Evolutionary conservation across 176 grass and related monocot genomes (phyloP), one percentile per base, ranked within the genome.

Genomic region (Avena eriantha): DNA sequence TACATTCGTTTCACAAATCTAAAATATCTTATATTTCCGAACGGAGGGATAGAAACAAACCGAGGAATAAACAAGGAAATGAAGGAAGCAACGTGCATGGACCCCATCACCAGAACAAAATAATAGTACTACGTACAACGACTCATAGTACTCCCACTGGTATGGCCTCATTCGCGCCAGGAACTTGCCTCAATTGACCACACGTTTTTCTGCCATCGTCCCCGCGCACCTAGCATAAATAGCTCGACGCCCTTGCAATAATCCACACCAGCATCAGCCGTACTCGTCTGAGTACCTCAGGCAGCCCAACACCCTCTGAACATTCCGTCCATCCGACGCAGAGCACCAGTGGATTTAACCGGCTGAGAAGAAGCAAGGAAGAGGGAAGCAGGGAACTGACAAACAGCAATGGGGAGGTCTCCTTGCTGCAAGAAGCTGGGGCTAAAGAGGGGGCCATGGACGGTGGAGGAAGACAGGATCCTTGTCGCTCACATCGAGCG

Each of bases 361-460:
- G 4, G 36, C 36, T 39, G 36, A 39, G 36, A 39, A 39, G 36
- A 39, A 39, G 36, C 36, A 39, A 39, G 36, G 36, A 39, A 39
- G 36, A n/a, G n/a, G n/a, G n/a, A n/a, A n/a, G n/a, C n/a, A n/a
- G n/a, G n/a, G n/a, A n/a, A n/a, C n/a, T n/a, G n/a, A n/a, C n/a
- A n/a, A n/a, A n/a, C n/a, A n/a, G n/a, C n/a, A n/a, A 97, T 97
- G 94, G 94, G 74, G 60, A 86, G 94, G 12, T 85, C 92, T 18
- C 94, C 92, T 54, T 97, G 95, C 84, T 97, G 95, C 87, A 92
- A 92, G 59, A 94, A 97, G 86, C 86, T 89, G 83, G 95, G 95
- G 47, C 91, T 97, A 2, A 97, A 94, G 81, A 87, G 90, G 82
- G 95, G 95, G 0, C 88, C 95, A 0, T 97, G 95, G 95, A 97